phyloP scores from a whole-genome alignment of 1,284 basidiomycete genomes.

The Flammula alnicola region DNA sequence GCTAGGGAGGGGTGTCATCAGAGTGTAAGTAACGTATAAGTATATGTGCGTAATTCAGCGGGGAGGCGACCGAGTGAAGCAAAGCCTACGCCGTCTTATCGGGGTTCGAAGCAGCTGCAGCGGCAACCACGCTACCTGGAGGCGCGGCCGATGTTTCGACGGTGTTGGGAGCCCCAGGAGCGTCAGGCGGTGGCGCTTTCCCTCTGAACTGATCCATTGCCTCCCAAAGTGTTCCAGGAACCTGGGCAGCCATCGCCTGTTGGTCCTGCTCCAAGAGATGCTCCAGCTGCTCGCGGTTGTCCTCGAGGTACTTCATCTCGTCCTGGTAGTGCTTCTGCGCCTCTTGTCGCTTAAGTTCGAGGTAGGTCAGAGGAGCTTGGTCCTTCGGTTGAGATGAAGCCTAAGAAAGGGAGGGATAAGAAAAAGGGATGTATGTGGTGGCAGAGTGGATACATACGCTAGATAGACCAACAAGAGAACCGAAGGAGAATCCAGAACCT shows the following conservation, averaged over 20 bases:
- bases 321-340: constrained; percentile 85
- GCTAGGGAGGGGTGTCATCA: constrained; percentile 11
- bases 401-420: constrained; percentile 10
- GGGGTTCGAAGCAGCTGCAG: neutral
- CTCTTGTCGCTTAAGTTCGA: constrained; percentile 89
- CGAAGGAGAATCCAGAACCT: constrained; percentile 58
- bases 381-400: constrained; percentile 30
- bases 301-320: constrained; percentile 86
- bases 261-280: constrained; percentile 82
- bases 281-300: constrained; percentile 85
- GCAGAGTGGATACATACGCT: too few species aligned
- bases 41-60: constrained; percentile 6
- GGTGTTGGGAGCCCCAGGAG: constrained; percentile 1
- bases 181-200: constrained; percentile 17
- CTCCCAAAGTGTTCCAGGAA: constrained; percentile 50
- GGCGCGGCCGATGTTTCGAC: too few species aligned
- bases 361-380: constrained; percentile 76
- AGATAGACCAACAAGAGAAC: constrained; percentile 61
- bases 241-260: constrained; percentile 64
- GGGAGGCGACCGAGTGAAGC: neutral
- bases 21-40: constrained; percentile 18
- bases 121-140: neutral
- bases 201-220: constrained; percentile 45
- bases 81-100: constrained; percentile 5
- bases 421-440: too few species aligned